A percentile compares a stretch with the other conserved stretches of the same genome.
Evolutionary conservation across 2,329 filamentous ascomycete genomes (phyloP).

Genomic region (Pestalotiopsis sp.): DNA sequence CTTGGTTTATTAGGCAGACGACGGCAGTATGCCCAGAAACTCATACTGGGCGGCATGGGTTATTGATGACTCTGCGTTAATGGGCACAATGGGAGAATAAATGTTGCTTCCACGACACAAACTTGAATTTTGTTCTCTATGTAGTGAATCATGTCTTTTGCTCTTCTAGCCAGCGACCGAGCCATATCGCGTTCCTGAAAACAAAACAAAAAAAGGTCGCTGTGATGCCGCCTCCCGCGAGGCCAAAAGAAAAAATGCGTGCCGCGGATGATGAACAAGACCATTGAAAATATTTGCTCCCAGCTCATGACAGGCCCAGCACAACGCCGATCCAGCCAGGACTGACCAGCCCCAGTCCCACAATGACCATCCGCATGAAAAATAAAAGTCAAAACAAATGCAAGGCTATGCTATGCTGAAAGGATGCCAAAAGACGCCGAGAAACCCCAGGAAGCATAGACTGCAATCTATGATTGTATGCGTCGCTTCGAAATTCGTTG

Average conservation of each 20-base stretch:
- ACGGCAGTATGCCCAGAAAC: no score
- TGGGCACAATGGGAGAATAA: no score
- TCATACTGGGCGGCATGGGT: no score
- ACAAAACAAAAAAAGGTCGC: background rate
- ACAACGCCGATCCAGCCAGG: background rate
- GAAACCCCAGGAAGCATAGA: background rate
- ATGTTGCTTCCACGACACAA: background rate
- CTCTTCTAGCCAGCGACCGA: background rate
- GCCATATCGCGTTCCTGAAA: background rate
- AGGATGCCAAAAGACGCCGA: background rate
- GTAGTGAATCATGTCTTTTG: background rate
- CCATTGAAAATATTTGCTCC: background rate
- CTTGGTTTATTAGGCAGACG: no score
- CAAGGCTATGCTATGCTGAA: background rate
- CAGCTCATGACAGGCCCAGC: background rate
- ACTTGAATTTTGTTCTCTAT: background rate
- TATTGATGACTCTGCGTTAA: no score
- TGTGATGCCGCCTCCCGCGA: background rate
- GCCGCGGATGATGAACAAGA: background rate
- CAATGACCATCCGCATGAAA: background rate
- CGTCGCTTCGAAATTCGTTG: background rate
- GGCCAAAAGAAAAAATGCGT: background rate
- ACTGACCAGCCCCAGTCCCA: background rate
- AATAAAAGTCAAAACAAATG: background rate
- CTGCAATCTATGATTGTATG: background rate